Conservation (phyloP, 2,329 filamentous ascomycete genomes). For the Zymoseptoria ardabiliae region DNA sequence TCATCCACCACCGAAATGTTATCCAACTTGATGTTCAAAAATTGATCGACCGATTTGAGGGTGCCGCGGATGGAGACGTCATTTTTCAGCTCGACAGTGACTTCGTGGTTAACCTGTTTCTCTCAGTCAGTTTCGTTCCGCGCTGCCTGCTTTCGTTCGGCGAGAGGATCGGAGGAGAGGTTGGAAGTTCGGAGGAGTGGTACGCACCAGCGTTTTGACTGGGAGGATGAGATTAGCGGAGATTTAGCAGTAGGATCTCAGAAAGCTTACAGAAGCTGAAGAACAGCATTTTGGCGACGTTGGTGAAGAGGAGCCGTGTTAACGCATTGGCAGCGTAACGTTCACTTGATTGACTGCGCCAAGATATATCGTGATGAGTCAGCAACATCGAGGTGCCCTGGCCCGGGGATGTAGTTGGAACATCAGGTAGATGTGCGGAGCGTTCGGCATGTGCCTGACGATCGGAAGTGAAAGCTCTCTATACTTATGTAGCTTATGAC, state of each 20-base stretch:
- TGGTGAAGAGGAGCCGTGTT: background rate
- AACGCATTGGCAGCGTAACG: conserved; percentile 18
- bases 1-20: conserved; percentile 90
- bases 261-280: conserved; percentile 21
- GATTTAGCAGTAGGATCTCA: too few relatives aligned
- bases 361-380: background rate
- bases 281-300: conserved; percentile 26
- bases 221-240: background rate
- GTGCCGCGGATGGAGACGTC: conserved; percentile 95
- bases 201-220: conserved; percentile 46
- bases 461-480: background rate
- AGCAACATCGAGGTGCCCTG: background rate
- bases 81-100: conserved; percentile 98
- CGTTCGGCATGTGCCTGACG: background rate
- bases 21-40: conserved; percentile 94
- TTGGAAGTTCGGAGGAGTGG: too few relatives aligned
- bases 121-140: background rate
- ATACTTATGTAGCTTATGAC: background rate
- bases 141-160: background rate
- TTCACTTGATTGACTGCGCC: background rate
- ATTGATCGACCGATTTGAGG: conserved; percentile 91
- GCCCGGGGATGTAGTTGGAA: background rate
- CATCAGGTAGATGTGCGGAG: too few relatives aligned
- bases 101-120: conserved; percentile 73
- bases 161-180: conserved; percentile 73